Conservation (phyloP, 169 alveolate genomes). For the Eimeria praecox region DNA sequence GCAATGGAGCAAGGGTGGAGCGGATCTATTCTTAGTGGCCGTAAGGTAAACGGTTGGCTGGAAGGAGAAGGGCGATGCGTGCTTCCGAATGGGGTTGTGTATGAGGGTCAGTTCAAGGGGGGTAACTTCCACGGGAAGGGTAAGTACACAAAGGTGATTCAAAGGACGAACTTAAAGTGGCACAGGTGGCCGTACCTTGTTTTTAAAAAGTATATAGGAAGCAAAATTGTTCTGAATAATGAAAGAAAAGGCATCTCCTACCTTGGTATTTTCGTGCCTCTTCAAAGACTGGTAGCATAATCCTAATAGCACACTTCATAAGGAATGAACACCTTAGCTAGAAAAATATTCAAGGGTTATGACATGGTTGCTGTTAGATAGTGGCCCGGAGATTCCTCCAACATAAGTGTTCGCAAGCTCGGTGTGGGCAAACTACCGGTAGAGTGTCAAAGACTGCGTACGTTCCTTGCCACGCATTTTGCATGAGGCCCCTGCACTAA, state of each 20-base stretch:
- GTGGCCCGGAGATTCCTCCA: background rate
- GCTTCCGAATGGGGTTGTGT: slow-evolving; percentile 90
- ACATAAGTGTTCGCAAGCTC: background rate
- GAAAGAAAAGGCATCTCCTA: background rate
- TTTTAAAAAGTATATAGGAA: background rate
- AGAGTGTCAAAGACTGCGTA: background rate
- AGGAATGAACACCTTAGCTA: background rate
- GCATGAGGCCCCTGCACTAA: background rate
- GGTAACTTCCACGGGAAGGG: slow-evolving; percentile 87
- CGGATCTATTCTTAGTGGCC: slow-evolving; percentile 68
- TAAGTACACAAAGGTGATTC: background rate
- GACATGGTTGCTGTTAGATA: background rate
- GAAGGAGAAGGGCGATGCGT: slow-evolving; percentile 90
- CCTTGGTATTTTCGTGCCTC: background rate
- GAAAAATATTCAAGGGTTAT: background rate
- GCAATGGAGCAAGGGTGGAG: slow-evolving; percentile 67
- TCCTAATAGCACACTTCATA: too few species aligned
- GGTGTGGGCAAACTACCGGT: background rate
- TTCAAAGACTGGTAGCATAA: background rate
- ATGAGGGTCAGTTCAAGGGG: slow-evolving; percentile 91
- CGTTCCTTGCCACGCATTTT: background rate
- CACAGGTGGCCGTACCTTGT: background rate
- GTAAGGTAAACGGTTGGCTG: slow-evolving; percentile 86
- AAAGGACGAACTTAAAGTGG: too few species aligned
- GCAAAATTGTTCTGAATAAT: background rate